Conservation (phyloP, 2,329 filamentous ascomycete species). For the Paraphaeosphaeria sporulosa region DNA sequence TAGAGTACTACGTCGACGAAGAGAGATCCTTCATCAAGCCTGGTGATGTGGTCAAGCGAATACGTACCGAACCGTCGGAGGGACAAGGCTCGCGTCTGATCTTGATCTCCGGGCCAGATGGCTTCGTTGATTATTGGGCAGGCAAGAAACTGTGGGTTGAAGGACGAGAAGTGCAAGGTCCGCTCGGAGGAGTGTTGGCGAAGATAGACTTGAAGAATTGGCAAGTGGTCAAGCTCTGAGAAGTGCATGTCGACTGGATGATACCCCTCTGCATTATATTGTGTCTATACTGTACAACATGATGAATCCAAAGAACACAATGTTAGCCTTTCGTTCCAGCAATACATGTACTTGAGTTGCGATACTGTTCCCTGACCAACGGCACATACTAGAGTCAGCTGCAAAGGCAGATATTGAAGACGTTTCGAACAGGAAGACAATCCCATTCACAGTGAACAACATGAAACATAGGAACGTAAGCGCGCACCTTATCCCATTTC, state of each 20-base stretch:
- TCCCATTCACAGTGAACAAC: no score
- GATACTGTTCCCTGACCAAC: no score
- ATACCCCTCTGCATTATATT: slow-evolving; percentile 16
- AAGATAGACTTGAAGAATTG: slow-evolving; percentile 65
- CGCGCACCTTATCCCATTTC: no score
- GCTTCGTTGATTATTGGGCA: slow-evolving; percentile 82
- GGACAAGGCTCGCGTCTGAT: slow-evolving; percentile 68
- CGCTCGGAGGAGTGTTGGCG: slow-evolving; percentile 72
- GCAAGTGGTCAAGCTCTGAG: slow-evolving; percentile 66
- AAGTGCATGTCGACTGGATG: slow-evolving; percentile 17
- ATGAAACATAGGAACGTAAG: no score
- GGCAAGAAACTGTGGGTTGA: slow-evolving; percentile 79
- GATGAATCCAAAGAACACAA: no score
- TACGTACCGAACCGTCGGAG: slow-evolving; percentile 27
- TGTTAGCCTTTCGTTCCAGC: no score
- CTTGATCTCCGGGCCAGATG: slow-evolving; percentile 89
- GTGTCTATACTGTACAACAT: not conserved
- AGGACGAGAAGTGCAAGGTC: slow-evolving; percentile 77
- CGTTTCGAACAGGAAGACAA: no score
- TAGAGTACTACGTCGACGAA: slow-evolving; percentile 84
- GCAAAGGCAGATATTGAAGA: no score
- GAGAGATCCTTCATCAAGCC: slow-evolving; percentile 71
- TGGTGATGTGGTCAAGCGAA: slow-evolving; percentile 42
- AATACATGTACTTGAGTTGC: no score
- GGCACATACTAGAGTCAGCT: no score